phyloP scores from a whole-genome alignment of 305 asterid species.

The Withania somnifera region DNA sequence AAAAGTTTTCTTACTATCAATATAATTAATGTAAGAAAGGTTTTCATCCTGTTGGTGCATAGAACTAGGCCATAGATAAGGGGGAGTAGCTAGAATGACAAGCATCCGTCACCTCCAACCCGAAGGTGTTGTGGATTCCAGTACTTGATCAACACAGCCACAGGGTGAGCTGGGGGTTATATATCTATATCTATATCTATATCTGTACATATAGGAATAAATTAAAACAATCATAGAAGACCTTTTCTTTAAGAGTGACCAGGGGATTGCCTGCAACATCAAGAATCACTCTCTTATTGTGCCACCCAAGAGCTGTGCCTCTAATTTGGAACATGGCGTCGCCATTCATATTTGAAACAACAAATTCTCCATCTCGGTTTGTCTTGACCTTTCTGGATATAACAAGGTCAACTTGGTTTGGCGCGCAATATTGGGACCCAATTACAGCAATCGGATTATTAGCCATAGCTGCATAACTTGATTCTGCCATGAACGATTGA shows the following conservation, averaged over 20 bases:
- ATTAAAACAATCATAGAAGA: conserved; percentile 1
- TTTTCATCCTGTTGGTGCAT: no score
- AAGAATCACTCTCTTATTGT: conserved; percentile 12
- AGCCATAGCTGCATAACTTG: conserved; percentile 16
- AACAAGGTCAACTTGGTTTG: conserved; percentile 49
- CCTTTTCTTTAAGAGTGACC: conserved; percentile 50
- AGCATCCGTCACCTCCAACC: no score
- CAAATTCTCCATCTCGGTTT: conserved; percentile 36
- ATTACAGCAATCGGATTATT: conserved; percentile 29
- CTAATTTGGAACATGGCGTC: conserved; percentile 40
- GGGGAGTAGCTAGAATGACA: no score
- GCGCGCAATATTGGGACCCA: conserved; percentile 43
- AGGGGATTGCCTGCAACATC: conserved; percentile 51
- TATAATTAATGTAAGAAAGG: no score
- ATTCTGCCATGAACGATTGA: conserved; percentile 19
- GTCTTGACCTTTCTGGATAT: conserved; percentile 45
- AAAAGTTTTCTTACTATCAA: no score
- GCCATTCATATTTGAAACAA: conserved; percentile 44
- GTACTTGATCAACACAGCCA: no score
- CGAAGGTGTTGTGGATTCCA: no score
- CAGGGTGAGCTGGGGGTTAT: no score
- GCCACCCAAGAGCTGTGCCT: conserved; percentile 8
- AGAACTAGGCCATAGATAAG: no score
- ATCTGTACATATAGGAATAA: no score
- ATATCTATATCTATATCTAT: no score